Base-by-base conservation (phyloP, 805 yeast species). In the Wickerhamomyces xylosicus region DNA sequence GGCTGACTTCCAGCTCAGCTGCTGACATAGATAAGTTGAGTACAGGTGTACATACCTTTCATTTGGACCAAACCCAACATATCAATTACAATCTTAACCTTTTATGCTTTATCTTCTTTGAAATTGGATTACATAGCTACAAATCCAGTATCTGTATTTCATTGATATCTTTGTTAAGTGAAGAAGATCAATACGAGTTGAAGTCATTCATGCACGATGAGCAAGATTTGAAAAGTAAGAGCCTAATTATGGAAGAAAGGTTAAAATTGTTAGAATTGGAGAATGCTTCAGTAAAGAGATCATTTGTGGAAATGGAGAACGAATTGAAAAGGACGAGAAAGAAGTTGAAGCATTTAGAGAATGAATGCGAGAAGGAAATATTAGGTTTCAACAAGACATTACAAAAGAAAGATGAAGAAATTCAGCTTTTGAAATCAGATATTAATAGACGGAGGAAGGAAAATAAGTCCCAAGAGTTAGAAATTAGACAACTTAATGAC, bases 181-280 rank as follows among this genome's bases (percentile, higher is more conserved):
- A 44, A 15, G 44, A 37, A 3, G 45, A 47, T 25, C 42, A 44
- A 31, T 25, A 9, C 32, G 40, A 37, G 35, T 46, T 42, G 44
- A 43, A 38, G 33, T 44, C 17, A 32, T 44, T 34, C 35, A 46
- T 43, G 41, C 43, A 45, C 44, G 56, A 46, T 35, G 50, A 35
- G 18, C 48, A 37, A 25, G 54, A 37, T 36, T 42, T 45, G n/a
- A 42, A 27, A 44, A 47, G 43, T 22, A 48, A 40, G 36, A 45
- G 42, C 33, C 37, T 49, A 40, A 20, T 46, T 6, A 47, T 43
- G 44, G 43, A 33, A 27, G 50, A 42, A 39, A 41, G 37, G 35
- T 46, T 39, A 20, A 33, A 41, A 33, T 13, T 41, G 37, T 16
- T 43, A 40, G 46, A 46, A 35, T 13, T 28, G 37, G 53, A 50